Evolutionary conservation across 495 filamentous ascomycete genomes (phyloP).

Genomic region (Cenococcum geophilum): DNA sequence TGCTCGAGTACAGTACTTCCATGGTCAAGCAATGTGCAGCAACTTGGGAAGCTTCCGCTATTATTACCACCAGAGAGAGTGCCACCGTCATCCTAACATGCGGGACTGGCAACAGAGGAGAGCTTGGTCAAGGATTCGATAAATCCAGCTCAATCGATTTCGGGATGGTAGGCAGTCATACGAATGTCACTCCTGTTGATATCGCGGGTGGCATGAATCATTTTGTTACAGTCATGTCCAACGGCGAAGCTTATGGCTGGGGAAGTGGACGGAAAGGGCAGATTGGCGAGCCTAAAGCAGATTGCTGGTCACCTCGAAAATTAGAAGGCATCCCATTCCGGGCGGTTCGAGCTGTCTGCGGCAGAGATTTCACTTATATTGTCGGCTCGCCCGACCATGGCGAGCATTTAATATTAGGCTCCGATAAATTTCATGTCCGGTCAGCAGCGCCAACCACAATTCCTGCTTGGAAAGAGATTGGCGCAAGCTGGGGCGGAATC

Average conservation of each 20-base stretch:
- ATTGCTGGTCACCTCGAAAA: constrained; percentile 53
- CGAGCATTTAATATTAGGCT: constrained; percentile 57
- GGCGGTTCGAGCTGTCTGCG: constrained; percentile 61
- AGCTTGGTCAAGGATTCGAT: constrained; percentile 56
- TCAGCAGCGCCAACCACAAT: constrained; percentile 38
- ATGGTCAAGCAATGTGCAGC: constrained; percentile 49
- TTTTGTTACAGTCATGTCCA: constrained; percentile 61
- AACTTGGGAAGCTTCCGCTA: constrained; percentile 66
- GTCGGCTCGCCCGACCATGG: constrained; percentile 49
- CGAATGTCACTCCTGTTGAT: constrained; percentile 35
- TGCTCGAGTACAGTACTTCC: constrained; percentile 10
- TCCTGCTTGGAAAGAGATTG: constrained; percentile 52
- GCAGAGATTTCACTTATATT: constrained; percentile 74
- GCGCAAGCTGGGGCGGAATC: constrained; percentile 76
- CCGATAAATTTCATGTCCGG: constrained; percentile 61
- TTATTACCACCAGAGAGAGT: constrained; percentile 44
- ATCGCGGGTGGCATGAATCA: constrained; percentile 73
- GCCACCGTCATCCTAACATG: constrained; percentile 49
- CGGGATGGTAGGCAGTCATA: background rate
- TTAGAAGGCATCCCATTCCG: constrained; percentile 51
- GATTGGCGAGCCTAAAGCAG: constrained; percentile 49
- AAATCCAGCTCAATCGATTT: background rate
- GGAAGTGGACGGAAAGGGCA: constrained; percentile 80
- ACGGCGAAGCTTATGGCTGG: constrained; percentile 83
- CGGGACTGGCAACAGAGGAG: constrained; percentile 63